Evolutionary conservation across 306 rosid genomes (phyloP), one percentile per base, ranked within the genome.

Genomic region (Begonia masoniana): DNA sequence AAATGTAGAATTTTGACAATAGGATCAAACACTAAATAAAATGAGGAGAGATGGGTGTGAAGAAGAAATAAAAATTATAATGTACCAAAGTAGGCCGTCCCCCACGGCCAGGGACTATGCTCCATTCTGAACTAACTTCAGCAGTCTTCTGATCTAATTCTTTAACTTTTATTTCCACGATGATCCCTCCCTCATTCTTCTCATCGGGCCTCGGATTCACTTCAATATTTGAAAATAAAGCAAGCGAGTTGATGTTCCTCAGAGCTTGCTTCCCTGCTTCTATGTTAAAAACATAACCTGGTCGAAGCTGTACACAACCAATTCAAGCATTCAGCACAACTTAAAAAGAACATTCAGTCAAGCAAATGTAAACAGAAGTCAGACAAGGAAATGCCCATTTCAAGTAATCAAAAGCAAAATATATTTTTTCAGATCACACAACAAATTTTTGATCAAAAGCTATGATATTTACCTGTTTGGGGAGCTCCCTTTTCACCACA

Each of bases 211-310:
- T 75, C 6, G 99, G 99, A 65, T 86, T 91, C 69, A 91, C 96
- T 75, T 91, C 99, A 70, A 91, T 86, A 67, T 91, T 91, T 1
- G 99, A 91, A 74, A 91, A 91, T 78, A 91, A 63, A 51, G 84
- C 79, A 36, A 91, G 88, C 26, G 94, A 86, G 41, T 91, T 83
- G 53, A 91, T 84, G 68, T 86, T 91, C 63, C 92, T 75, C 54
- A 91, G 73, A 66, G 99, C 99, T 72, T 91, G 96, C 71, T 91
- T 91, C 67, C 99, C 99, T 1, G 99, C 99, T 76, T 91, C 94
- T 47, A 86, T 83, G 69, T 91, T 91, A 60, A 91, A 91, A 50
- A 77, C 81, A 54, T 79, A 52, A 49, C 94, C 92, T 4, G 92
- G 84, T 1, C 81, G 92, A 52, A 91, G 94, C 99, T 91, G 79